Base-by-base conservation (phyloP, 169 alveolate genomes). In the Cryptosporidium ryanae region DNA sequence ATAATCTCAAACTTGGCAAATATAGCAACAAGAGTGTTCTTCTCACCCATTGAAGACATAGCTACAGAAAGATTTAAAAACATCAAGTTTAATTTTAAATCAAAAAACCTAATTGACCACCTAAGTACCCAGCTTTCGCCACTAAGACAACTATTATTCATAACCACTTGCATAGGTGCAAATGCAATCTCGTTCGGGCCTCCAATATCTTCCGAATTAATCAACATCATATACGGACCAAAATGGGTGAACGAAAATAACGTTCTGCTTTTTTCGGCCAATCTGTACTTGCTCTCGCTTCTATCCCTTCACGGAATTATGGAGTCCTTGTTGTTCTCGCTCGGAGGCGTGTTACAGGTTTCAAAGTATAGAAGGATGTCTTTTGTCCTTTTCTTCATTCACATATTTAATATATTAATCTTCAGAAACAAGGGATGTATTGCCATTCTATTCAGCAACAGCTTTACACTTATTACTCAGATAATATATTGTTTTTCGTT, bases 21-120 rank as follows among this genome's bases (percentile, higher is more conserved):
- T 23, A 61, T 61, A 57, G 71, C 48, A 29, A 61, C 71, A 10
- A 76, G 87, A 31, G 71, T 76, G 32, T 12, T 76, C 10, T 59
- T 76, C 46, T 34, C 87, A 18, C 87, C 87, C 5, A 76, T 76
- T 38, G 87, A 76, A 18, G 87, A 76, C 21, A 76, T 76, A 32
- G 71, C 76, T 1, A 23, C 71, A 0, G 71, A 55, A 59, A 32
- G 71, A 48, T 76, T 76, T 55, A 59, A 32, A 46, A 38, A 55
- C 27, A 55, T 61, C 12, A 57, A 76, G 13, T 17, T 59, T 29
- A 65, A 59, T 25, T 7, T 18, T 12, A 34, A 34, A 29, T 31
- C 48, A 12, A 23, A 25, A 6, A 23, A 59, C 8, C n/a, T 52
- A 57, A 12, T 61, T n/a, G 32, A n/a, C n/a, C 68, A 23, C 31